Evolutionary conservation across 2,329 filamentous ascomycete genomes (phyloP).

Genomic region (Dothideomycetidae sp.): DNA sequence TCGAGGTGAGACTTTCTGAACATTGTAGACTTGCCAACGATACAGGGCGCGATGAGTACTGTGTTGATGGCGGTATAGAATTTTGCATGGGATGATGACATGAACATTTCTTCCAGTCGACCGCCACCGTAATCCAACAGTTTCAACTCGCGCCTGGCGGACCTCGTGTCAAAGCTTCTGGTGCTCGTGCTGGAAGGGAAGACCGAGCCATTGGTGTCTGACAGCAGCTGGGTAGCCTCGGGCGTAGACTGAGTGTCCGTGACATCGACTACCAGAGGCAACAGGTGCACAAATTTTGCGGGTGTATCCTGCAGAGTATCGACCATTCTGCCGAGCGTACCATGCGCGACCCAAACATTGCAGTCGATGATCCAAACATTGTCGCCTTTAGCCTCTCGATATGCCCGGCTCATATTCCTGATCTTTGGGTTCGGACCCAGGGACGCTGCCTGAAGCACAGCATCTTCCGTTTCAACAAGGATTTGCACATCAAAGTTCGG

Average conservation of each 20-base stretch:
- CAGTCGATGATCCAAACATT: constrained; percentile 92
- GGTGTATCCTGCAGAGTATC: constrained; percentile 63
- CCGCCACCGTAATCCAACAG: constrained; percentile 46
- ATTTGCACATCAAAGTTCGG: constrained; percentile 56
- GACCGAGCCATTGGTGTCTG: constrained; percentile 7
- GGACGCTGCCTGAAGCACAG: constrained; percentile 43
- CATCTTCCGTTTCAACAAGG: constrained; percentile 70
- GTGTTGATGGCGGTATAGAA: constrained; percentile 98
- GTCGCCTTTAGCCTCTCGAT: constrained; percentile 74
- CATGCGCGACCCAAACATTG: constrained; percentile 80
- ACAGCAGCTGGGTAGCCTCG: constrained; percentile 16
- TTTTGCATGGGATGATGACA: constrained; percentile 86
- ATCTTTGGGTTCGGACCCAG: constrained; percentile 98
- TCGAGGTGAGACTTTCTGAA: constrained; percentile 86
- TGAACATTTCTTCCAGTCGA: constrained; percentile 83
- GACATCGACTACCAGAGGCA: constrained; percentile 77
- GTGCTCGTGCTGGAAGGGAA: constrained; percentile 14
- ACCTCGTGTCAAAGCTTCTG: constrained; percentile 14
- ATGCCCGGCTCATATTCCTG: constrained; percentile 85
- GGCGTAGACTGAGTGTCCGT: constrained; percentile 16
- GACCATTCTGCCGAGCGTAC: constrained; percentile 75
- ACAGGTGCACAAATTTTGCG: constrained; percentile 86
- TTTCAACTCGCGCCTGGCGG: constrained; percentile 7
- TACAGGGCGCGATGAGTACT: constrained; percentile 77
- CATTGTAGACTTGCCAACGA: constrained; percentile 97